A percentile compares a stretch with the other conserved stretches of the same genome.
Evolutionary conservation across 1,139 yeast genomes (phyloP).

Genomic region (Lodderomyces oxycetoniae): DNA sequence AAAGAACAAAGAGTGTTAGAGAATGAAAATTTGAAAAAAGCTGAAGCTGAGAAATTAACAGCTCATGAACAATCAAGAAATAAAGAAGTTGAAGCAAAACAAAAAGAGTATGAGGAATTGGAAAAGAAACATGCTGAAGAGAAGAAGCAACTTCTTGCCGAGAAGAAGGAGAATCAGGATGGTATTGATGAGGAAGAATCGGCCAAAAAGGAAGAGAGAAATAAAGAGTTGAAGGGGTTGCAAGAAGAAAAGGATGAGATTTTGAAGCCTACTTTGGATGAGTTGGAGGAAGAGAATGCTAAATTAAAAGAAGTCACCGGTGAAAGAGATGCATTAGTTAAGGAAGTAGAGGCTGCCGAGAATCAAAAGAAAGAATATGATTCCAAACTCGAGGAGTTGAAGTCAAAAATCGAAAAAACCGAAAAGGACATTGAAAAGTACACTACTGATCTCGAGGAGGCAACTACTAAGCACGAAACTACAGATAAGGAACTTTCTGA

Average conservation of each 20-base stretch:
- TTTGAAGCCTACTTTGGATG: constrained; percentile 39
- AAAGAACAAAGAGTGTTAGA: constrained; percentile 34
- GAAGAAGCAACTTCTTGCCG: constrained; percentile 34
- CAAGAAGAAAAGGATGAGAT: constrained; percentile 44
- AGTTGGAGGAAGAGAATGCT: constrained; percentile 34
- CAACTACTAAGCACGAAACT: constrained; percentile 29
- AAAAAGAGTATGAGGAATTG: constrained; percentile 31
- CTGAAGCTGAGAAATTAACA: constrained; percentile 34
- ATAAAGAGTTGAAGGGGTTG: constrained; percentile 40
- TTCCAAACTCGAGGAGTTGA: constrained; percentile 31
- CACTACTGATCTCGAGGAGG: constrained; percentile 30
- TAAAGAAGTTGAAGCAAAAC: constrained; percentile 34
- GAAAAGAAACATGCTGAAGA: constrained; percentile 32
- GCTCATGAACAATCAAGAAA: constrained; percentile 32
- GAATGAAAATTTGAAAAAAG: constrained; percentile 38
- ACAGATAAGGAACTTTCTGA: constrained; percentile 30
- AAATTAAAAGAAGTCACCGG: constrained; percentile 39
- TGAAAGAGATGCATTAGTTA: constrained; percentile 32
- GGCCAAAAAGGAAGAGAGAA: constrained; percentile 35
- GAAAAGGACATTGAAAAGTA: constrained; percentile 35
- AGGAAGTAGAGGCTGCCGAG: constrained; percentile 33
- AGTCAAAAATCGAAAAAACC: constrained; percentile 34
- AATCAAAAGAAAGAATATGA: constrained; percentile 32
- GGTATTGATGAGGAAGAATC: constrained; percentile 42
- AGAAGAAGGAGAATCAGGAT: constrained; percentile 39